Conservation (phyloP, 345 rosid species). For the Citrus reticulata region DNA sequence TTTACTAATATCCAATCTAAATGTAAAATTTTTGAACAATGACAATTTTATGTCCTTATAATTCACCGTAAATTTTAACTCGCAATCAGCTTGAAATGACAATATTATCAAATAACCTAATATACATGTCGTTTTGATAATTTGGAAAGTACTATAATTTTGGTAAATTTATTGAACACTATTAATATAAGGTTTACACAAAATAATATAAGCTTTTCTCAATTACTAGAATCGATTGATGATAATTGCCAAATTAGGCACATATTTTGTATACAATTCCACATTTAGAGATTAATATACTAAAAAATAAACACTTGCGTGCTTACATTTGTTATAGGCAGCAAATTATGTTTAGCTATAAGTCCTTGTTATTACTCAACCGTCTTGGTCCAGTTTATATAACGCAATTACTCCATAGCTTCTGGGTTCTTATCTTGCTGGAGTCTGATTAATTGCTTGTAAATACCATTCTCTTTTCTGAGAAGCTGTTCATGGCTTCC, state of each 20-base stretch:
- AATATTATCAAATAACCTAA: too few species aligned
- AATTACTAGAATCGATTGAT: neutral
- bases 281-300: neutral
- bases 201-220: too few species aligned
- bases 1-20: too few species aligned
- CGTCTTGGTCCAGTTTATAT: neutral
- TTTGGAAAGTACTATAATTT: too few species aligned
- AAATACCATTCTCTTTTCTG: constrained; percentile 39
- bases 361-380: neutral
- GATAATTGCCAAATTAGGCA: neutral
- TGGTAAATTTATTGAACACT: too few species aligned
- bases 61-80: too few species aligned
- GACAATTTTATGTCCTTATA: too few species aligned
- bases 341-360: neutral
- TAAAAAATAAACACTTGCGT: neutral
- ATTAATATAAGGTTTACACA: too few species aligned
- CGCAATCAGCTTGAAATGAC: too few species aligned
- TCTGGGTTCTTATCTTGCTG: constrained; percentile 35
- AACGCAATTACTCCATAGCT: neutral
- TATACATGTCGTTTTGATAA: too few species aligned
- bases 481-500: constrained; percentile 71
- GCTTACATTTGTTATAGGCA: neutral
- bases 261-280: neutral
- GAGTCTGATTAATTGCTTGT: constrained; percentile 53
- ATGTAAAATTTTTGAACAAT: too few species aligned